phyloP scores from a whole-genome alignment of 2,329 filamentous ascomycete genomes.

The Aspergillus jensenii region DNA sequence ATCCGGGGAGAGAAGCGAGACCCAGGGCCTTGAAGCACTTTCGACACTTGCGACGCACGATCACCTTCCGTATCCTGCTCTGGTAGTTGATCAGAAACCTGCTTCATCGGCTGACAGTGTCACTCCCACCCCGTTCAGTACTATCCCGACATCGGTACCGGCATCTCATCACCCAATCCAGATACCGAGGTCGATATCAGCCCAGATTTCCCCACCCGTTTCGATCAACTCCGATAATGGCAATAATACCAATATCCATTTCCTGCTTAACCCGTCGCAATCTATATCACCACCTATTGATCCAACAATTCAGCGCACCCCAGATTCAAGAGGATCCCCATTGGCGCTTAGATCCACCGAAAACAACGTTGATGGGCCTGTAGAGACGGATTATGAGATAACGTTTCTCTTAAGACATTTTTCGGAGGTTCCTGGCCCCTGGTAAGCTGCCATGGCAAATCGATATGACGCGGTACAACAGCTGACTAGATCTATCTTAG shows the following conservation, averaged over 20 bases:
- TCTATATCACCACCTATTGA: constrained; percentile 47
- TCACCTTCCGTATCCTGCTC: constrained; percentile 31
- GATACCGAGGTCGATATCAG: constrained; percentile 32
- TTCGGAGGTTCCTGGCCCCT: constrained; percentile 59
- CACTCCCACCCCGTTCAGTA: constrained; percentile 17
- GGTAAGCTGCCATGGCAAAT: constrained; percentile 38
- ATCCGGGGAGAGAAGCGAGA: constrained; percentile 33
- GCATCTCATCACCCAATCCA: constrained; percentile 33
- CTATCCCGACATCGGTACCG: constrained; percentile 20
- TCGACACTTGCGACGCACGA: constrained; percentile 52
- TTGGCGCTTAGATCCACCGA: constrained; percentile 26
- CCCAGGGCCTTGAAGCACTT: constrained; percentile 55
- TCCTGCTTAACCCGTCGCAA: constrained; percentile 53
- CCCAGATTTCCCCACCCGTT: constrained; percentile 43
- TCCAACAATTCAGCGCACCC: constrained; percentile 35
- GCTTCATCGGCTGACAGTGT: constrained; percentile 19
- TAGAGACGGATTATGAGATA: constrained; percentile 55
- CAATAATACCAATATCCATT: constrained; percentile 53
- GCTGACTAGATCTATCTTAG: constrained; percentile 24
- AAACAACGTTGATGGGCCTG: constrained; percentile 26
- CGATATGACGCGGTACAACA: neutral
- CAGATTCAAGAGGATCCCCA: constrained; percentile 30
- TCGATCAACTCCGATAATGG: constrained; percentile 42
- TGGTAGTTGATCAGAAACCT: constrained; percentile 25
- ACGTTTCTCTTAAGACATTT: constrained; percentile 62